Percentiles rank a stretch among this genome's conserved stretches.
Evolutionary conservation across 2,329 filamentous ascomycete species (phyloP).

Genomic region (Diplodia corticola): DNA sequence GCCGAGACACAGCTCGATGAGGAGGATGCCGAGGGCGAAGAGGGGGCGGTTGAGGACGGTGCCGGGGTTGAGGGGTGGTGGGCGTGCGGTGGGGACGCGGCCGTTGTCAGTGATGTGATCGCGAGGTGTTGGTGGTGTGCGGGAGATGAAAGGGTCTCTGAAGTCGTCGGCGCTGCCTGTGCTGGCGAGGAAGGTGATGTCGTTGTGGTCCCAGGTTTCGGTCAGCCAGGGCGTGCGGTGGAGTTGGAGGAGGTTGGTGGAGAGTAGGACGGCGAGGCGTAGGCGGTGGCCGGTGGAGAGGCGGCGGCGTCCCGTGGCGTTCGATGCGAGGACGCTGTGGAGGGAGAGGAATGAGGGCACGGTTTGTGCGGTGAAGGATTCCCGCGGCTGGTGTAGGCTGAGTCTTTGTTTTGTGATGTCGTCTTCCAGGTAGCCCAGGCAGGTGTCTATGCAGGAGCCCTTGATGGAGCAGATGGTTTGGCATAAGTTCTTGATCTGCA

Average conservation of each 20-base stretch:
- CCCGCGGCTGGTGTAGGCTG: not conserved
- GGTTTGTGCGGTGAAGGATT: not conserved
- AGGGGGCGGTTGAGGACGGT: not conserved
- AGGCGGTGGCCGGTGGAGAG: conserved; percentile 23
- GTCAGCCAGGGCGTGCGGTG: conserved; percentile 32
- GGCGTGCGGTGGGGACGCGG: not conserved
- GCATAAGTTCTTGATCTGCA: not conserved
- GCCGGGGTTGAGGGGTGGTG: not conserved
- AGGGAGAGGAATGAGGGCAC: not conserved
- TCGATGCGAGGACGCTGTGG: not conserved
- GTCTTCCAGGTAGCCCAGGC: not conserved
- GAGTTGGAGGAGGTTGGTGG: conserved; percentile 30
- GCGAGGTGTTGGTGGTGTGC: not conserved
- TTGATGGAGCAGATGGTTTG: not conserved
- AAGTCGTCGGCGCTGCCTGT: conserved; percentile 3
- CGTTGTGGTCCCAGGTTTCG: conserved; percentile 29
- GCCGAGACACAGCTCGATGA: not conserved
- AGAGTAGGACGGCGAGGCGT: conserved; percentile 28
- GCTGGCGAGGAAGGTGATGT: conserved; percentile 30
- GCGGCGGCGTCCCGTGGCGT: not conserved
- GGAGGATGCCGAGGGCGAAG: not conserved
- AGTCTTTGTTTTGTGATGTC: not conserved
- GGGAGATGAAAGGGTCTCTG: not conserved
- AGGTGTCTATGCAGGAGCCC: not conserved
- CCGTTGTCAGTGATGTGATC: not conserved